Evolutionary conservation across 345 rosid species (phyloP).

Genomic region (Eucalyptus tenuipes): DNA sequence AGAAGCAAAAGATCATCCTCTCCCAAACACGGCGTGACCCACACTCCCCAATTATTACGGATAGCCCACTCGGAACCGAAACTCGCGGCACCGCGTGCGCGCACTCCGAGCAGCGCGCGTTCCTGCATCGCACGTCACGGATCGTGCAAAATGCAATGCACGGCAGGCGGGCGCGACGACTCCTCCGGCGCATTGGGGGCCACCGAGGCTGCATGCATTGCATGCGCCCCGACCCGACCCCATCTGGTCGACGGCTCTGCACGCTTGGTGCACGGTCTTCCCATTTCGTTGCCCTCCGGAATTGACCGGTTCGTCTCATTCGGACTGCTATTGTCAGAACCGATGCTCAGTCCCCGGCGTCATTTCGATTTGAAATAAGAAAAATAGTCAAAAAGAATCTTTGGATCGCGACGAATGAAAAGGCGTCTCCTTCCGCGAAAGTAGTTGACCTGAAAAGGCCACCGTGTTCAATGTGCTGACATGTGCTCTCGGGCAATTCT

Average conservation of each 20-base stretch:
- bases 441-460: neutral
- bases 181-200: neutral
- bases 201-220: neutral
- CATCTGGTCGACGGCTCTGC: neutral
- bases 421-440: neutral
- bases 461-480: neutral
- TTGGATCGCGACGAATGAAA: neutral
- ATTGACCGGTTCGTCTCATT: neutral
- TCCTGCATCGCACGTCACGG: neutral
- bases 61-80: neutral
- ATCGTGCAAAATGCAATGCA: neutral
- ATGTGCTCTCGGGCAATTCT: neutral
- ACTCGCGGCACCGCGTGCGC: neutral
- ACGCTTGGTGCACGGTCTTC: neutral
- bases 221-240: neutral
- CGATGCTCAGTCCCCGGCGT: neutral
- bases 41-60: neutral
- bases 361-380: neutral
- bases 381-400: too few relatives aligned
- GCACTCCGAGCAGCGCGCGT: too few relatives aligned
- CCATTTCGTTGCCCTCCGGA: neutral
- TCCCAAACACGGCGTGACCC: neutral
- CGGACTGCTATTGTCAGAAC: neutral
- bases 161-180: neutral
- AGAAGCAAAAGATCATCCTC: neutral